These are phyloP conservation scores for Dioscorea alata DNA, from an alignment of 106 monocot genomes.

Conservation along the genomic window DNA sequence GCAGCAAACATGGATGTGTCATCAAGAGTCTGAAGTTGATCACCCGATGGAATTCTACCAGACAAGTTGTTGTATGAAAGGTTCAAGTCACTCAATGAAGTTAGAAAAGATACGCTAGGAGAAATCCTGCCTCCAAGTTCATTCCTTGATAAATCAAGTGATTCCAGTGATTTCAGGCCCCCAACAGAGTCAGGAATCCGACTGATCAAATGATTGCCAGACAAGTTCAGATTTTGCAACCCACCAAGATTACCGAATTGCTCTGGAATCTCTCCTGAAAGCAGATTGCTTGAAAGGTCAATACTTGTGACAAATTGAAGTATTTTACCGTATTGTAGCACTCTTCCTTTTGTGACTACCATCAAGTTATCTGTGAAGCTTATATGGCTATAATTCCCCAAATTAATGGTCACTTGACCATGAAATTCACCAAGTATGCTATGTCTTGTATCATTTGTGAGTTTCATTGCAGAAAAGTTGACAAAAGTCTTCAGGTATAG, in stretches of 20 bases:
- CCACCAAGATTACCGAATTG: slow-evolving; percentile 3
- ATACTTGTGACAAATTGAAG: slow-evolving; percentile 3
- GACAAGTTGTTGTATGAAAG: slow-evolving; percentile 28
- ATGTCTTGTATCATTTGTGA: slow-evolving; percentile 8
- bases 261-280: slow-evolving; percentile 7
- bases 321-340: background rate
- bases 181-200: slow-evolving; percentile 13
- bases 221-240: slow-evolving; percentile 19
- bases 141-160: slow-evolving; percentile 27
- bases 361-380: background rate
- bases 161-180: slow-evolving; percentile 5
- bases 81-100: slow-evolving; percentile 21
- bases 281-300: slow-evolving; percentile 11
- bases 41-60: slow-evolving; percentile 21
- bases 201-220: slow-evolving; percentile 14
- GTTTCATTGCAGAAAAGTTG: background rate
- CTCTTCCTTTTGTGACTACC: background rate
- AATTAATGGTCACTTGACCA: background rate
- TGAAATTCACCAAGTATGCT: slow-evolving; percentile 5
- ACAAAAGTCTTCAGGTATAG: too few species aligned
- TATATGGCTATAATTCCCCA: slow-evolving; percentile 1
- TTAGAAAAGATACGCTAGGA: slow-evolving; percentile 2
- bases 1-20: slow-evolving; percentile 14
- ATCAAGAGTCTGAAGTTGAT: slow-evolving; percentile 17
- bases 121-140: slow-evolving; percentile 24